Conservation (phyloP, 2,329 filamentous ascomycete species). For the Leptographium galeiforme region DNA sequence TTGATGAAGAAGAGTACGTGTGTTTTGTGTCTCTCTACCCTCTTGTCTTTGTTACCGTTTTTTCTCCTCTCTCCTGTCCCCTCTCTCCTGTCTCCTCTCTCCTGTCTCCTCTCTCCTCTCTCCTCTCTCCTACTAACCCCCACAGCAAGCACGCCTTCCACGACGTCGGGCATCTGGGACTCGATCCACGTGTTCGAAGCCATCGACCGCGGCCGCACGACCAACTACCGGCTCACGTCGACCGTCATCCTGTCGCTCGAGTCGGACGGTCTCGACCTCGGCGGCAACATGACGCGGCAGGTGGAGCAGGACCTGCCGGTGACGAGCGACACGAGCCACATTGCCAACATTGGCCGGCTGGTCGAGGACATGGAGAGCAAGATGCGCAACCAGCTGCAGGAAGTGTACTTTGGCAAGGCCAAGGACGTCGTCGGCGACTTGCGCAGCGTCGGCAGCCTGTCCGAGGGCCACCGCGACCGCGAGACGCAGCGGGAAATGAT, state of each 20-base stretch:
- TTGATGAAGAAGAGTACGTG: constrained; percentile 63
- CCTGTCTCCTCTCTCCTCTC: neutral
- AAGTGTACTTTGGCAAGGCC: constrained; percentile 98
- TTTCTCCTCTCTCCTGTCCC: neutral
- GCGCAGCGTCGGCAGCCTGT: constrained; percentile 72
- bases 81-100: neutral
- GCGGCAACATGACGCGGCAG: constrained; percentile 96
- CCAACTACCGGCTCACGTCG: constrained; percentile 94
- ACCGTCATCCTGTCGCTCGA: constrained; percentile 89
- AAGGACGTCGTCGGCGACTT: constrained; percentile 96
- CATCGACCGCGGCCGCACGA: constrained; percentile 77
- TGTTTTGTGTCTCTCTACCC: neutral
- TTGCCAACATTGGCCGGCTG: constrained; percentile 84
- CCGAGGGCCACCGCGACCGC: constrained; percentile 70
- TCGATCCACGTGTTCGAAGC: constrained; percentile 98
- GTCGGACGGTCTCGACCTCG: constrained; percentile 72
- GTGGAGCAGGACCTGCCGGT: constrained; percentile 84
- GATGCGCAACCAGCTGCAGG: constrained; percentile 95
- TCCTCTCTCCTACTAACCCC: constrained; percentile 35
- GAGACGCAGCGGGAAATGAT: constrained; percentile 86
- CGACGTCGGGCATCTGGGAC: constrained; percentile 79
- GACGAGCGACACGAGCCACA: constrained; percentile 71
- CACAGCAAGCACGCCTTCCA: constrained; percentile 36
- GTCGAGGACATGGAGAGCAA: constrained; percentile 99
- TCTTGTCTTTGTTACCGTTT: neutral